Base-by-base conservation (phyloP, 805 yeast genomes). In the Crinitomyces ghanaensis region DNA sequence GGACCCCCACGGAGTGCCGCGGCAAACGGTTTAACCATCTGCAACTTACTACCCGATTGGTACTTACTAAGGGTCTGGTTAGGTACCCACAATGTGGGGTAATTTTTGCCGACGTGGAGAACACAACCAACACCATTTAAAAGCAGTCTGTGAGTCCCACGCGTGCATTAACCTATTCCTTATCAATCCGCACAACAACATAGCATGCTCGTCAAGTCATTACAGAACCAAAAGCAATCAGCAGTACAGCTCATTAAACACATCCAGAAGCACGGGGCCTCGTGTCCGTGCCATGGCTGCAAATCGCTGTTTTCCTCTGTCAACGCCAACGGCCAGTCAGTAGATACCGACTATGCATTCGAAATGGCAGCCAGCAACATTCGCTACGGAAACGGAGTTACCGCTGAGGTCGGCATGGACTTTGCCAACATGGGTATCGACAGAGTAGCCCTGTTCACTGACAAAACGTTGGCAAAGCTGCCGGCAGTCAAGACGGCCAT, bases 321-420 rank as follows among this genome's bases (percentile, higher is more conserved):
- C 28, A 34, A 19, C 39, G 43, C 33, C 29, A 33, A 16, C 27
- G 36, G 34, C 13, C 25, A 15, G 22, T 7, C 31, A 13, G 22
- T 18, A 8, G 24, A 28, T 9, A 45, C 49, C 23, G 63, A 58
- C 34, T 58, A 58, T 35, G 63, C 63, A 9, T 59, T 59, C 35
- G 62, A 59, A 38, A 45, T 59, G 54, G 62, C 63, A 5, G 57
- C 62, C 3, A 48, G 56, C 33, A 57, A 55, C 34, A 54, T 59
- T 30, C 50, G 63, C 5, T 59, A 50, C 30, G 63, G 63, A n/a
- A 51, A 52, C 11, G 63, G 63, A 5, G 60, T 47, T 13, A 59
- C 63, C 7, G 30, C 41, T 4, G 63, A 59, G 32, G 54, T 59
- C 6, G 63, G 63, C 18, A 42, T 51, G 45, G 63, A 59, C 31